Conservation (phyloP, 768 basidiomycete species). For the Auriscalpium orientale region DNA sequence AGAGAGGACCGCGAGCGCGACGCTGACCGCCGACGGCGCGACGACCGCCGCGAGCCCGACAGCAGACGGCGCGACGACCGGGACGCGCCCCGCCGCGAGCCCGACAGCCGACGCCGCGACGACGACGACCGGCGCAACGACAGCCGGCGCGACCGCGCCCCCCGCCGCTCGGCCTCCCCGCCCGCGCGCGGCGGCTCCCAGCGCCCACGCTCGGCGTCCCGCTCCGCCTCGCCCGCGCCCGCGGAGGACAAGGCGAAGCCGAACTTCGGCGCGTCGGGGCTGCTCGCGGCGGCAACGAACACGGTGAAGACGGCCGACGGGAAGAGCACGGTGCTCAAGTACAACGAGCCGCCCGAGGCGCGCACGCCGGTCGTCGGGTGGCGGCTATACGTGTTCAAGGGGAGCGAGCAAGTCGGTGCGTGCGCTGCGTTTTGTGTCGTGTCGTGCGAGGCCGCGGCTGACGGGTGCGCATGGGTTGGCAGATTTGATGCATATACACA, state of each 20-base stretch:
- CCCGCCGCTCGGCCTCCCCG: constrained; percentile 27
- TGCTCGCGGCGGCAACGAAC: constrained; percentile 95
- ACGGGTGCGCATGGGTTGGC: not conserved
- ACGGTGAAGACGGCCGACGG: constrained; percentile 72
- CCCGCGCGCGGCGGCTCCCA: constrained; percentile 27
- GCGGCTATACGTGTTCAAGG: constrained; percentile 98
- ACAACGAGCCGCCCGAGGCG: constrained; percentile 98
- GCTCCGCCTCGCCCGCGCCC: constrained; percentile 36
- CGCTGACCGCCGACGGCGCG: too few species aligned
- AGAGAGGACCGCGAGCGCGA: too few species aligned
- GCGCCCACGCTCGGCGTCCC: constrained; percentile 14
- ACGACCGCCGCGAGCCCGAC: too few species aligned
- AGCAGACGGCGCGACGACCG: too few species aligned
- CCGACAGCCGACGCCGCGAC: too few species aligned
- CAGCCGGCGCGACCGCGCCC: too few species aligned
- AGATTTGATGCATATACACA: constrained; percentile 90
- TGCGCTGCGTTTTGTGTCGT: constrained; percentile 4
- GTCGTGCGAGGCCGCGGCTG: not conserved
- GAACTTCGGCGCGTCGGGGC: constrained; percentile 81
- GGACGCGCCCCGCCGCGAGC: too few species aligned
- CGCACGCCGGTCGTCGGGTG: constrained; percentile 84
- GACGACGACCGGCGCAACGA: too few species aligned
- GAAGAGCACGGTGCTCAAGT: constrained; percentile 82
- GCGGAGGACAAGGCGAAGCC: constrained; percentile 68
- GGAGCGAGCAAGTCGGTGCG: constrained; percentile 84